Evolutionary conservation across 306 rosid genomes (phyloP), one percentile per base, ranked within the genome.

Genomic region (Medicago lupulina): DNA sequence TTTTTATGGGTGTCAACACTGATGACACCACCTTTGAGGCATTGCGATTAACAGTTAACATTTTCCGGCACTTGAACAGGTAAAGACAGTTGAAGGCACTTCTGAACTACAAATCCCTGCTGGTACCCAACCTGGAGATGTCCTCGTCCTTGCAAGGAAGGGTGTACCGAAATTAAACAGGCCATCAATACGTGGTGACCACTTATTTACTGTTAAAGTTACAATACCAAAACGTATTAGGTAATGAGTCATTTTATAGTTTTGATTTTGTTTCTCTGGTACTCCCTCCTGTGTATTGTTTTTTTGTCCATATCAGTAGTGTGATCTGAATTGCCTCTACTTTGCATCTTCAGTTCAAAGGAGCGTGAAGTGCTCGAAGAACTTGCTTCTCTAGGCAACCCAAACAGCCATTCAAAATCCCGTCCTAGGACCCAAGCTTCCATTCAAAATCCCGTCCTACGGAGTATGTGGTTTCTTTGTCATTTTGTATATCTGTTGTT

Each of bases 91-190:
- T 64, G 97, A 95, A 87, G 99, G 92, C 43, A 61, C 59, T 75
- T 72, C 93, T 50, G 94, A 88, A 66, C 85, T 92, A 55, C 96
- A 89, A 82, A 86, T 95, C 64, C 93, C 99, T 50, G 80, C 97
- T 5, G 99, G 99, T 63, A 95, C 96, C 64, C 99, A 92, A 86
- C 96, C 96, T 15, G 97, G 97, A 38, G 93, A 95, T 84, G 83
- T 88, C 61, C 90, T 92, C 36, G 89, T 90, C 44, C 86, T 95
- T 82, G 86, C 99, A 7, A 92, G 90, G 80, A 95, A 92, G 82
- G 99, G 99, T 73, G 93, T 77, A 13, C 99, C 97, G 25, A 95
- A 95, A 85, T 77, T 95, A 72, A 95, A 90, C 86, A 92, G 86
- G 73, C 90, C 97, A 23, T 88, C 97, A 44, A 86, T 95, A 66